phyloP scores from a whole-genome alignment of 148 eudicot species.

The Spergularia marina region DNA sequence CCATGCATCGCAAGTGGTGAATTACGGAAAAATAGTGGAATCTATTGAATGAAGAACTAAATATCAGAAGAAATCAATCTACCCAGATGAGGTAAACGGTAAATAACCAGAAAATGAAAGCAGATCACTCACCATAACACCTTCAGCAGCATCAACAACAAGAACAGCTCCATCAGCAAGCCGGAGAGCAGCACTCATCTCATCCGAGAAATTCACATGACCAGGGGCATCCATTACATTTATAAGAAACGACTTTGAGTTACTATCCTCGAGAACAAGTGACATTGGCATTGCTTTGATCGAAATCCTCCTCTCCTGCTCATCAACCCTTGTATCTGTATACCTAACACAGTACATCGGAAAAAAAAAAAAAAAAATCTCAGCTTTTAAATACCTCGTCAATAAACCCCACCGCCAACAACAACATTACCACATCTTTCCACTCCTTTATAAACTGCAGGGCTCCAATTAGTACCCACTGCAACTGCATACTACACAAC shows the following conservation, averaged over 20 bases:
- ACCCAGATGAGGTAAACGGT: neutral
- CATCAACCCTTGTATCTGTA: conserved; percentile 95
- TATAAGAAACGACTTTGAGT: conserved; percentile 76
- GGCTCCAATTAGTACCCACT: neutral
- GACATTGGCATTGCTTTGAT: conserved; percentile 96
- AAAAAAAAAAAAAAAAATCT: neutral
- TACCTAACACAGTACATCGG: conserved; percentile 31
- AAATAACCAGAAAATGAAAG: conserved; percentile 1
- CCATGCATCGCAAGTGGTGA: neutral
- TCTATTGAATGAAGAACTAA: neutral
- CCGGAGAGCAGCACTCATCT: conserved; percentile 96
- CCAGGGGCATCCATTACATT: conserved; percentile 98
- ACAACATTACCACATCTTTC: neutral
- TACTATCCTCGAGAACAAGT: conserved; percentile 93
- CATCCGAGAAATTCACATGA: conserved; percentile 94
- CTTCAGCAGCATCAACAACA: conserved; percentile 97
- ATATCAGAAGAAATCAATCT: neutral
- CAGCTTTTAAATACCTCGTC: neutral
- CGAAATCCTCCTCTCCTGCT: conserved; percentile 96
- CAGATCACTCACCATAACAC: conserved; percentile 72
- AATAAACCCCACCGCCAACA: neutral
- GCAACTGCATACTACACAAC: neutral
- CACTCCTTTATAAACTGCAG: neutral
- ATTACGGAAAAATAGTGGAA: neutral
- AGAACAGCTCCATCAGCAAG: conserved; percentile 98